These are phyloP conservation scores for Didymella glomerata DNA, from an alignment of 2,329 filamentous ascomycete species.

Conservation along the genomic window DNA sequence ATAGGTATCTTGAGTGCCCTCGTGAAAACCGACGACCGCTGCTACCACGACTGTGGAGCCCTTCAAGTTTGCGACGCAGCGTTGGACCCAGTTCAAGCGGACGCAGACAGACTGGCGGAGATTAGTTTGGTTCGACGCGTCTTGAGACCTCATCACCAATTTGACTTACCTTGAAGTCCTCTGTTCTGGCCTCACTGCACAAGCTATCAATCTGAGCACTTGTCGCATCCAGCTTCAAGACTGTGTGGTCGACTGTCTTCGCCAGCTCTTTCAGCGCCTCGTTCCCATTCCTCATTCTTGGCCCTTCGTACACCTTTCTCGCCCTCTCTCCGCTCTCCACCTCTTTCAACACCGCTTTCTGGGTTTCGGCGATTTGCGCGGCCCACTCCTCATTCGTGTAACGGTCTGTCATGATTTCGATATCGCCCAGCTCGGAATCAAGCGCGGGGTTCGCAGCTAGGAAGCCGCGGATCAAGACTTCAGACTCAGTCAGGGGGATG, in stretches of 20 bases:
- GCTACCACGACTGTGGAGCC: constrained; percentile 61
- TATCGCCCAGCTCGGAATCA: constrained; percentile 37
- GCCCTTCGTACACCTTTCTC: constrained; percentile 39
- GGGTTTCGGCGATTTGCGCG: constrained; percentile 51
- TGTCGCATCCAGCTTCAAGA: constrained; percentile 60
- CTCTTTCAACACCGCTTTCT: constrained; percentile 40
- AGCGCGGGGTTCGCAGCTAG: constrained; percentile 46
- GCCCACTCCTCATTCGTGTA: constrained; percentile 59
- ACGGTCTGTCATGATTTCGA: constrained; percentile 51
- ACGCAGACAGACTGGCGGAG: constrained; percentile 64
- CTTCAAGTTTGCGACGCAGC: constrained; percentile 59
- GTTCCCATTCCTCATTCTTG: constrained; percentile 37
- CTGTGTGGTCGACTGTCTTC: constrained; percentile 58
- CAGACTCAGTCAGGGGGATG: constrained; percentile 44
- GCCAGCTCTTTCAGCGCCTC: constrained; percentile 44
- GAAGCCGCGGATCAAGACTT: constrained; percentile 45
- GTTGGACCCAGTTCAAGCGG: constrained; percentile 61
- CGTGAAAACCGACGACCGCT: constrained; percentile 68
- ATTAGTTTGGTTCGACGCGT: constrained; percentile 24
- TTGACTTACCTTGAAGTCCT: constrained; percentile 55
- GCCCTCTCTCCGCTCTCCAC: constrained; percentile 41
- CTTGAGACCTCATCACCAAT: neutral
- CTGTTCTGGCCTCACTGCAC: constrained; percentile 62
- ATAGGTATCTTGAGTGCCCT: constrained; percentile 63
- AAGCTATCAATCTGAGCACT: constrained; percentile 60